phyloP scores from a whole-genome alignment of 75 land plant species.

The Isoetes taiwanensis region DNA sequence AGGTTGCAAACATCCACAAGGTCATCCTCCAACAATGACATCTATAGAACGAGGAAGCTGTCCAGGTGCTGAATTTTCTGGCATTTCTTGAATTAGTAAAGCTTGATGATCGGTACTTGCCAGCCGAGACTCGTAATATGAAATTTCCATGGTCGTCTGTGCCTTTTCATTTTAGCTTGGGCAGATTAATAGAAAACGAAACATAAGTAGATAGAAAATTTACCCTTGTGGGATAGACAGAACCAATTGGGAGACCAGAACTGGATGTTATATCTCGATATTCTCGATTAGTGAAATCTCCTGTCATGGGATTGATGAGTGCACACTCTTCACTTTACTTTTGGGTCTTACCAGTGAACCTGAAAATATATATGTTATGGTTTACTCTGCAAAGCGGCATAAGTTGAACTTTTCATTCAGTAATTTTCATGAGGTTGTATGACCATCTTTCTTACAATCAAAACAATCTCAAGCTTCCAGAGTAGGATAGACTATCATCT shows the following conservation, averaged over 20 bases:
- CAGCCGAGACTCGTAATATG: not conserved
- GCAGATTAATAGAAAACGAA: not conserved
- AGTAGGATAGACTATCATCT: not conserved
- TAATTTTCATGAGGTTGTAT: too few relatives aligned
- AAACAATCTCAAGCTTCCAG: not conserved
- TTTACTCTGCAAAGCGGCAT: not conserved
- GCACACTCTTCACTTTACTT: slow-evolving; percentile 1
- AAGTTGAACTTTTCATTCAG: too few relatives aligned
- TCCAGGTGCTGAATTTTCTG: slow-evolving; percentile 3
- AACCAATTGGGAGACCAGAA: not conserved
- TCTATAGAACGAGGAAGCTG: slow-evolving; percentile 9
- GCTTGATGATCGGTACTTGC: slow-evolving; percentile 3
- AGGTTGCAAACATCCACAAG: slow-evolving; percentile 2
- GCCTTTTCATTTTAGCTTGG: too few relatives aligned
- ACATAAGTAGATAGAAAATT: not conserved
- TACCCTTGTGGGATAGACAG: slow-evolving; percentile 6
- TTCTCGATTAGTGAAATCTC: slow-evolving; percentile 1
- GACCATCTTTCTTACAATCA: too few relatives aligned
- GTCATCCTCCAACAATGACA: slow-evolving; percentile 3
- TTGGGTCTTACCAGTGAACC: slow-evolving; percentile 3
- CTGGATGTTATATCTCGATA: not conserved
- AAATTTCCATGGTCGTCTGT: slow-evolving; percentile 5
- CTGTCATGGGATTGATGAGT: not conserved
- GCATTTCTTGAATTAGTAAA: slow-evolving; percentile 4
- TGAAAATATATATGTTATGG: not conserved